A percentile compares a stretch with the other conserved stretches of the same genome.
Conservation (phyloP, 768 basidiomycete genomes). For the Lactarius sp. region DNA sequence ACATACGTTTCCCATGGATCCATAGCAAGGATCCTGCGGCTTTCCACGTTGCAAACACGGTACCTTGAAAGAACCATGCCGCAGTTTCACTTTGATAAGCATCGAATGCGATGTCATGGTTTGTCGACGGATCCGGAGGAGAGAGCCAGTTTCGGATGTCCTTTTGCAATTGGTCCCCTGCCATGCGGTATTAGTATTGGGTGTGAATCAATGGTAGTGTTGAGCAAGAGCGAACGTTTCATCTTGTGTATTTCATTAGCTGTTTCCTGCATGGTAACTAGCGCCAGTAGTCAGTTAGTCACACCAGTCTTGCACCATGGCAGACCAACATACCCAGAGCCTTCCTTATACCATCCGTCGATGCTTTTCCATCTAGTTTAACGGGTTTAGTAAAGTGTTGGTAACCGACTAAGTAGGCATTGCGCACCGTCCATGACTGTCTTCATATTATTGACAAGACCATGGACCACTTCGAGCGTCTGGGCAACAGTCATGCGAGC, state of each 20-base stretch:
- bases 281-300: neutral
- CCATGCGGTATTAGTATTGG: neutral
- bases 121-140: too few species aligned
- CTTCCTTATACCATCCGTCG: neutral
- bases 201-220: neutral
- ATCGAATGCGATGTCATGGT: too few species aligned
- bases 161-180: slow-evolving; percentile 1
- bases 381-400: neutral
- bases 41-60: neutral
- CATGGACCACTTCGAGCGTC: too few species aligned
- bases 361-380: neutral
- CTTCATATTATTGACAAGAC: too few species aligned
- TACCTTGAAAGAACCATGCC: neutral
- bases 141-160: too few species aligned
- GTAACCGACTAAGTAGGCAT: neutral
- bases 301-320: neutral
- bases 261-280: neutral
- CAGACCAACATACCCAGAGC: neutral
- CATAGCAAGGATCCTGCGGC: neutral
- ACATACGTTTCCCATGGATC: slow-evolving; percentile 14
- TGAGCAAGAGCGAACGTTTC: neutral
- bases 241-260: neutral
- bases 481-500: too few species aligned
- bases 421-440: too few species aligned
- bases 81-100: too few species aligned